A percentile compares a stretch with the other conserved stretches of the same genome.
These are phyloP conservation scores for Dissophora ornata DNA, from an alignment of 192 early-diverging fungal species.

Conservation along the genomic window DNA sequence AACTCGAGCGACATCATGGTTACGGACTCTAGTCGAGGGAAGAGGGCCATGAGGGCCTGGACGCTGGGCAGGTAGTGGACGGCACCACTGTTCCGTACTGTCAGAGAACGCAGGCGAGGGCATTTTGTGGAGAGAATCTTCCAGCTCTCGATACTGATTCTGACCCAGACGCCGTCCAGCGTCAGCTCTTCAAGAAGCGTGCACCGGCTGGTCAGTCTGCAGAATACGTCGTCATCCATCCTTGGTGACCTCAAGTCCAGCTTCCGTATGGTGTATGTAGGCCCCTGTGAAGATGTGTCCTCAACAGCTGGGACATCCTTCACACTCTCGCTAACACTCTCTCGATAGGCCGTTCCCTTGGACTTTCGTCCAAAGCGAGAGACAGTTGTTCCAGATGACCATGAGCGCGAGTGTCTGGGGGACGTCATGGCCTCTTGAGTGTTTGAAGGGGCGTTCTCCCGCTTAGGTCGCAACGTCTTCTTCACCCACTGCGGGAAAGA, in stretches of 20 bases:
- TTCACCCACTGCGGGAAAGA: conserved; percentile 4
- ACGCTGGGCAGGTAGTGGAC: conserved; percentile 7
- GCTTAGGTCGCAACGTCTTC: not conserved
- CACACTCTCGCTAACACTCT: not conserved
- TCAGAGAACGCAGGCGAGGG: not conserved
- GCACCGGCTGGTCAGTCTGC: conserved; percentile 1
- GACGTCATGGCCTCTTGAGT: not conserved
- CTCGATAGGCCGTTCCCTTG: not conserved
- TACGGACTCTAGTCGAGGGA: conserved; percentile 6
- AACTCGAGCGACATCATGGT: conserved; percentile 6
- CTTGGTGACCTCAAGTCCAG: conserved; percentile 4
- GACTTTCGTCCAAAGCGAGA: not conserved
- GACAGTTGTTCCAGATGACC: not conserved
- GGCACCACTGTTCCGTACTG: conserved; percentile 6
- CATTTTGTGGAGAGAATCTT: conserved; percentile 1
- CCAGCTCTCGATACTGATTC: conserved; percentile 14
- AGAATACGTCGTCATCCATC: conserved; percentile 18
- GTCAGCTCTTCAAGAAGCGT: conserved; percentile 17
- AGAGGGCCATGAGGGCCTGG: conserved; percentile 3
- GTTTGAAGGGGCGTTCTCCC: not conserved
- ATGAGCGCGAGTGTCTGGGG: not conserved
- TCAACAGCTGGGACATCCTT: not conserved
- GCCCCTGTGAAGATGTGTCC: not conserved
- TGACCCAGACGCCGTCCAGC: conserved; percentile 17
- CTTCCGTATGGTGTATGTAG: not conserved